Percentiles rank a stretch among this genome's conserved stretches.
Conservation (phyloP, 139 green algal species). For the Chlorella vulgaris region DNA sequence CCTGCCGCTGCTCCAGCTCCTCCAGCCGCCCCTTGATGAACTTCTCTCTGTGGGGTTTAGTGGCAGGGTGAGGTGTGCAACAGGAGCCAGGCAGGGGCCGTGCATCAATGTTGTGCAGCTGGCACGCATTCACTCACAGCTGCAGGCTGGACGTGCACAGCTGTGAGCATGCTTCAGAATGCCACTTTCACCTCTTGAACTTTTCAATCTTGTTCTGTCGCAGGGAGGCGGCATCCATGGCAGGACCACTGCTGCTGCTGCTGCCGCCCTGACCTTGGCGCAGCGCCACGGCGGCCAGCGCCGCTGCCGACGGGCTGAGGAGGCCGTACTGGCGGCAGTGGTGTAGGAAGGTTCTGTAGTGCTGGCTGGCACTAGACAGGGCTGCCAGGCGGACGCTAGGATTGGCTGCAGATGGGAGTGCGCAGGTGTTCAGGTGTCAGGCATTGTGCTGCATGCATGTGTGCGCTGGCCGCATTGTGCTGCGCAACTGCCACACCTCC, state of each 20-base stretch:
- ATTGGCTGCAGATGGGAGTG: not conserved
- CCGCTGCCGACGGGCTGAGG: constrained; percentile 33
- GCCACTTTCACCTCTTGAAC: constrained; percentile 65
- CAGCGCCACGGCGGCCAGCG: not conserved
- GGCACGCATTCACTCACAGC: no score
- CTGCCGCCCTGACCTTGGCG: not conserved
- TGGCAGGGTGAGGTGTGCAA: no score
- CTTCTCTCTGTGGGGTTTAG: constrained; percentile 48
- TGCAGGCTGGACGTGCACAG: no score
- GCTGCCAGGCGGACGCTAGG: not conserved
- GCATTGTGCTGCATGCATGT: no score
- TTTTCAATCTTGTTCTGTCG: constrained; percentile 62
- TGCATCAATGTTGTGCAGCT: no score
- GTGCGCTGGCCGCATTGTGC: no score
- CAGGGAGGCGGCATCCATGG: constrained; percentile 36
- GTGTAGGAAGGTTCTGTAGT: constrained; percentile 39
- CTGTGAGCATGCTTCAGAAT: no score
- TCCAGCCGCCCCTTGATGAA: constrained; percentile 38
- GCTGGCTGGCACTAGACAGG: not conserved
- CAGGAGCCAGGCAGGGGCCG: no score
- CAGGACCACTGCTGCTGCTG: not conserved
- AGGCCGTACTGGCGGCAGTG: constrained; percentile 46
- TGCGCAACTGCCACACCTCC: no score
- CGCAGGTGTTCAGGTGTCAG: not conserved
- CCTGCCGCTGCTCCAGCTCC: constrained; percentile 35